Evolutionary conservation across 306 rosid species (phyloP).

Genomic region (Betula pendula): DNA sequence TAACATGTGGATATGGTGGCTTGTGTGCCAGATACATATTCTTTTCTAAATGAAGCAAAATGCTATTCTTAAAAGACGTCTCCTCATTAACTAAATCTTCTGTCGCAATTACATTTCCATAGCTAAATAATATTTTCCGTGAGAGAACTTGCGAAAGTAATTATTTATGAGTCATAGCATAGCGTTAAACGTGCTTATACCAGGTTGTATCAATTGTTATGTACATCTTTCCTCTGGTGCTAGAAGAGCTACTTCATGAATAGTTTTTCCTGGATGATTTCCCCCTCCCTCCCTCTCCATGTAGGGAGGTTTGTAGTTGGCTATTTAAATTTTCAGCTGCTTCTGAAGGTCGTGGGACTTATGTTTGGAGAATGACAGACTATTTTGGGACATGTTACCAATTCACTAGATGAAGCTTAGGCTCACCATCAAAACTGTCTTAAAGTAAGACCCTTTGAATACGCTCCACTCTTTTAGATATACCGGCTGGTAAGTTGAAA

Average conservation of each 20-base stretch:
- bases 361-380: not conserved
- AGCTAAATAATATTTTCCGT: not conserved
- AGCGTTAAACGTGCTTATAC: not conserved
- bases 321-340: not conserved
- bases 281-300: not conserved
- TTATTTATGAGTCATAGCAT: not conserved
- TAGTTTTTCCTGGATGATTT: not conserved
- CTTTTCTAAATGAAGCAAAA: not conserved
- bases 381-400: not conserved
- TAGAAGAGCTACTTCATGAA: not conserved
- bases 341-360: not conserved
- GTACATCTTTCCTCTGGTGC: not conserved
- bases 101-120: not conserved
- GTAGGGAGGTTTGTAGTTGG: not conserved
- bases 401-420: no score
- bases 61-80: not conserved
- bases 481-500: no score
- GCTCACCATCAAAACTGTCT: no score
- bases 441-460: no score
- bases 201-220: not conserved
- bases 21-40: not conserved
- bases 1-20: not conserved
- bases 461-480: no score
- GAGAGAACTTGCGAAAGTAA: not conserved
- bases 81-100: not conserved